Evolutionary conservation across 257 asterid genomes (phyloP), one percentile per base, ranked within the genome.

Genomic region (Fraxinus cuspidata): DNA sequence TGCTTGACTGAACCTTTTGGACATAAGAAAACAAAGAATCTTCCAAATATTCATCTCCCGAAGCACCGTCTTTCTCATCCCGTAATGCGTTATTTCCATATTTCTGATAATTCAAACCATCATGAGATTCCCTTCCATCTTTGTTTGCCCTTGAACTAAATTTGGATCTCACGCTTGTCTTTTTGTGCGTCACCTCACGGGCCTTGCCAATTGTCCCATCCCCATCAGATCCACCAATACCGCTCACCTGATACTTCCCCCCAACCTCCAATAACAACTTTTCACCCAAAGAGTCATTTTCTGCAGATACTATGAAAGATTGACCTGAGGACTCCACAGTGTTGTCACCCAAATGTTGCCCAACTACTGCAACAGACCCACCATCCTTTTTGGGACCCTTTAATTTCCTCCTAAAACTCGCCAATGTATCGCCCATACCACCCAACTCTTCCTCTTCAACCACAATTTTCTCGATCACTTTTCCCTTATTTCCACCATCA

Each of bases 361-460:
- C 85, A 65, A 70, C 83, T 11, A 35, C 80, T 32, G 74, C 73
- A 19, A 77, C 85, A 83, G 85, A 81, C 76, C 88, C 90, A 76
- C 76, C 84, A 71, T 78, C 84, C 88, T 87, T 96, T 80, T 88
- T 93, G 10, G 98, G 94, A 77, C 83, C 96, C 89, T 83, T 89
- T 88, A 96, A 81, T 83, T 94, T 93, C 86, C 90, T 93, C 90
- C 90, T 88, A 75, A 93, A 92, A 83, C 74, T 91, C 9, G 97
- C 99, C 86, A 96, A 86, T 3, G 99, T 96, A 56, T 93, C 99
- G 68, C 91, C 90, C 99, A 96, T 92, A 74, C 91, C 94, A 71
- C 85, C 90, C 75, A 88, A 78, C 74, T 93, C 96, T 44, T 84
- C 89, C 56, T 78, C 92, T 84, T 83, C 84, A 31, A 44, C 84